phyloP scores from a whole-genome alignment of 2,329 filamentous ascomycete species.

The Aspergillus costaricaensis region DNA sequence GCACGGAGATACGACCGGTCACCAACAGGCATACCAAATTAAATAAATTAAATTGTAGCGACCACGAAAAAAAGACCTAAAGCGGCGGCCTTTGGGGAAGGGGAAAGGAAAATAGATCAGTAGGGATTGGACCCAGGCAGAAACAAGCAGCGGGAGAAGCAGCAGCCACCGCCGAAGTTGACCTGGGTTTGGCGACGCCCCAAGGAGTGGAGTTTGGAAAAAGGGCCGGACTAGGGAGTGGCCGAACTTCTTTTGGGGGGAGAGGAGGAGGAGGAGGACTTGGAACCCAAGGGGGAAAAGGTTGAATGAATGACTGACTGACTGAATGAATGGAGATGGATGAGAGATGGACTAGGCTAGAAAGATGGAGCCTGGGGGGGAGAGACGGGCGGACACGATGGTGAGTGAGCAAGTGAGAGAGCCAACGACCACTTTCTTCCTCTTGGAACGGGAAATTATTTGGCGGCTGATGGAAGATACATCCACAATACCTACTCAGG shows the following conservation, averaged over 20 bases:
- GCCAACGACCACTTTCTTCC: background rate
- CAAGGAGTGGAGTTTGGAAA: background rate
- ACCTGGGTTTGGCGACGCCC: background rate
- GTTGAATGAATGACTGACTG: background rate
- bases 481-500: background rate
- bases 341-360: too few relatives aligned
- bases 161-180: background rate
- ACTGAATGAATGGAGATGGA: background rate
- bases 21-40: background rate
- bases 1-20: background rate
- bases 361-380: background rate
- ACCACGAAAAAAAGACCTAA: background rate
- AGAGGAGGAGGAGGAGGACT: too few relatives aligned
- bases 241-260: background rate
- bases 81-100: background rate
- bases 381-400: background rate
- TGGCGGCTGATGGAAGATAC: background rate
- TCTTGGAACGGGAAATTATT: slow-evolving; percentile 1
- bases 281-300: too few relatives aligned
- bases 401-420: background rate
- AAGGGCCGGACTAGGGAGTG: background rate
- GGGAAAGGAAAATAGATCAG: background rate
- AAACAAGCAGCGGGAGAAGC: background rate
- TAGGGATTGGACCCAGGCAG: background rate
- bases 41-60: background rate